These are phyloP conservation scores for Akanthomyces uredinophilus DNA, from an alignment of 2,329 filamentous ascomycete species.

Conservation along the genomic window DNA sequence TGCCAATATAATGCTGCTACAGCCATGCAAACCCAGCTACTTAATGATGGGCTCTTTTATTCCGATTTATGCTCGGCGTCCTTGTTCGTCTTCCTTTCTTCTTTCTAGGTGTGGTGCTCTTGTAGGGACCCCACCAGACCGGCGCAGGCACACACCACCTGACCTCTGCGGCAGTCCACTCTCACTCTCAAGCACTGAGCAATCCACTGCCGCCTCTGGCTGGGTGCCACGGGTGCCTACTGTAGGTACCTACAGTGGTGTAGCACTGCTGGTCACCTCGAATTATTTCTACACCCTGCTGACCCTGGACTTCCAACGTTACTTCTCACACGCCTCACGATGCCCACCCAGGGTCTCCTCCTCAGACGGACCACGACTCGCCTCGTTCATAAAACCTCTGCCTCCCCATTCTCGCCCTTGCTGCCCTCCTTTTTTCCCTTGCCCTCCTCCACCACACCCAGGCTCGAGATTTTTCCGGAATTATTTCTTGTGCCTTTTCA, in stretches of 20 bases:
- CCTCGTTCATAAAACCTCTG: conserved; percentile 11
- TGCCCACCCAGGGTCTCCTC: not conserved
- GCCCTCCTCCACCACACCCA: conserved; percentile 6
- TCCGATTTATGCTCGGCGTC: too few species aligned
- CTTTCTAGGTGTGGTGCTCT: too few species aligned
- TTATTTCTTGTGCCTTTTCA: too few species aligned
- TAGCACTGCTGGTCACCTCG: not conserved
- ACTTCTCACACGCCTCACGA: not conserved
- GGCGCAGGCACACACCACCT: conserved; percentile 1
- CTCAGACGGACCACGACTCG: conserved; percentile 1
- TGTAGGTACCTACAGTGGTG: not conserved
- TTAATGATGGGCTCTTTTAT: too few species aligned
- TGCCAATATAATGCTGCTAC: too few species aligned
- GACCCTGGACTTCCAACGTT: too few species aligned
- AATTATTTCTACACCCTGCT: not conserved
- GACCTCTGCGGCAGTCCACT: not conserved
- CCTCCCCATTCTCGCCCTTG: too few species aligned
- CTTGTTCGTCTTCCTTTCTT: too few species aligned
- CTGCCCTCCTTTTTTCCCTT: not conserved
- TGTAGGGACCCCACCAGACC: not conserved
- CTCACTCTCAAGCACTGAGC: too few species aligned
- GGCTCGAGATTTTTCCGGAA: not conserved
- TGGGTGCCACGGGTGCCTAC: too few species aligned
- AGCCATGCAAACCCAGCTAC: too few species aligned
- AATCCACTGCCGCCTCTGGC: too few species aligned